Evolutionary conservation across 345 rosid species (phyloP).

Genomic region (Syzygium aromaticum): DNA sequence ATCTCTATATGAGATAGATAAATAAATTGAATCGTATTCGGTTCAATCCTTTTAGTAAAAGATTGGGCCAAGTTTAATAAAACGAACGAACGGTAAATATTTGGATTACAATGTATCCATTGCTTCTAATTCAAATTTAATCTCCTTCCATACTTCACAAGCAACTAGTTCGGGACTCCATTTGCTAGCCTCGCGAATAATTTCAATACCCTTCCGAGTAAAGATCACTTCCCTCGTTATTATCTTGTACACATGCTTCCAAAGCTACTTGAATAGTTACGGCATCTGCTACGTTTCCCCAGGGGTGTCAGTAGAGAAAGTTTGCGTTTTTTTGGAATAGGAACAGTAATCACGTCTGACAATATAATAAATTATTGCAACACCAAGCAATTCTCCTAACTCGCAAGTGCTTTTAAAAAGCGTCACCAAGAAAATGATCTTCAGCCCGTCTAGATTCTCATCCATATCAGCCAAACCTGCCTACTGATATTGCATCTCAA

Average conservation of each 20-base stretch:
- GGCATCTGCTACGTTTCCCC: background rate
- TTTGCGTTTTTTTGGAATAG: background rate
- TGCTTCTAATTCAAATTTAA: background rate
- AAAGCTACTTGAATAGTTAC: background rate
- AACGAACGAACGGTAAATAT: background rate
- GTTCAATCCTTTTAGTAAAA: background rate
- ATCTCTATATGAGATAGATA: background rate
- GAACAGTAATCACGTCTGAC: background rate
- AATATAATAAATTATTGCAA: background rate
- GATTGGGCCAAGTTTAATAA: background rate
- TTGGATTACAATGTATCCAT: background rate
- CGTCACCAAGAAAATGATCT: background rate
- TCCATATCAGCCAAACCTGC: background rate
- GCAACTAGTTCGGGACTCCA: background rate
- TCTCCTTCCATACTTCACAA: background rate
- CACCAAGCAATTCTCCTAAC: background rate
- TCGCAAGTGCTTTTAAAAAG: background rate
- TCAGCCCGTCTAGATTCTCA: background rate
- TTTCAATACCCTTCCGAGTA: background rate
- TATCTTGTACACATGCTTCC: background rate
- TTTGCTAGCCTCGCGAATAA: background rate
- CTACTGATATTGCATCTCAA: background rate
- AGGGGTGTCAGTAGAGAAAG: background rate
- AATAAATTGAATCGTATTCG: background rate
- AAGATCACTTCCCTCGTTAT: background rate